phyloP scores from a whole-genome alignment of 192 early-diverging fungal species.

The Pilaira anomala region DNA sequence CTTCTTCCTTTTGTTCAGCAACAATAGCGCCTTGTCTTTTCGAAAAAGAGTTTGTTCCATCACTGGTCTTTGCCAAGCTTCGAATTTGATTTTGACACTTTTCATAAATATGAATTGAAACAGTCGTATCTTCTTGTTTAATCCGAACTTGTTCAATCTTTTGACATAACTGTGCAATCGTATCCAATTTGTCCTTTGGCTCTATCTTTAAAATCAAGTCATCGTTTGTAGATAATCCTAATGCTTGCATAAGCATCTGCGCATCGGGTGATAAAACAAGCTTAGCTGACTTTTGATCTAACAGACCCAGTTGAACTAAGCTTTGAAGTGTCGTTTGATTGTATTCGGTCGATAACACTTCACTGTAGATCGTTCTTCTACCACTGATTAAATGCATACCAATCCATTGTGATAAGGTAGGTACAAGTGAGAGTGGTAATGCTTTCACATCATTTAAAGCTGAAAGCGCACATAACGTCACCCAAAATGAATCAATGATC shows the following conservation, averaged over 20 bases:
- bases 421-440: conserved; percentile 9
- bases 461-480: conserved; percentile 12
- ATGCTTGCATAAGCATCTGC: conserved; percentile 17
- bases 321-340: not conserved
- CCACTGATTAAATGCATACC: conserved; percentile 23
- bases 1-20: conserved; percentile 3
- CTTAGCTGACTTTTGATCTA: conserved; percentile 12
- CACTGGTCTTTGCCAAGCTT: not conserved
- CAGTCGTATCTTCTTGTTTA: conserved; percentile 3
- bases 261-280: conserved; percentile 20
- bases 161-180: conserved; percentile 10
- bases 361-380: conserved; percentile 15
- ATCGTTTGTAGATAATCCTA: conserved; percentile 17
- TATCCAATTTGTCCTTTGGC: not conserved
- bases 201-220: not conserved
- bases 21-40: conserved; percentile 11
- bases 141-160: conserved; percentile 13
- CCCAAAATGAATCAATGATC: conserved; percentile 15
- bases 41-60: conserved; percentile 3
- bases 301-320: conserved; percentile 1
- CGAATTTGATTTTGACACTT: conserved; percentile 14
- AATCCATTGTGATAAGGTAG: conserved; percentile 13
- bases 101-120: conserved; percentile 5
- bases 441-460: conserved; percentile 1
- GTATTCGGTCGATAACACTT: conserved; percentile 22